These are phyloP conservation scores for Euphorbia schlechtendalii DNA, from an alignment of 441 rosid species.

Conservation along the genomic window DNA sequence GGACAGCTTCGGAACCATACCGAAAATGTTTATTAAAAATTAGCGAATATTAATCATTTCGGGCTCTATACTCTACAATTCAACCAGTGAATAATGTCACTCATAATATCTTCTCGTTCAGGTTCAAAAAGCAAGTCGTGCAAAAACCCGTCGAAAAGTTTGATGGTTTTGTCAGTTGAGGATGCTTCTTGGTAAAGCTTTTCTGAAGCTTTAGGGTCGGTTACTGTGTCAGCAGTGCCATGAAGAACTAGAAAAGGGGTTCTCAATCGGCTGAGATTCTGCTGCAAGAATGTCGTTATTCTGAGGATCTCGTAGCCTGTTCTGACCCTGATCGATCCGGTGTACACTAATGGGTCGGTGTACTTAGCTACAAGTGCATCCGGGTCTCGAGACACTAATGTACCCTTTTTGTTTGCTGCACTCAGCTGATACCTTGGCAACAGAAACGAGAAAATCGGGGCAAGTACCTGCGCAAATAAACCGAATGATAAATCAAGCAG, in stretches of 20 bases:
- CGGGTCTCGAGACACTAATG: conserved; percentile 71
- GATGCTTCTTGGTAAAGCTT: conserved; percentile 62
- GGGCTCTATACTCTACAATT: conserved; percentile 33
- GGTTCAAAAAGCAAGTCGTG: conserved; percentile 86
- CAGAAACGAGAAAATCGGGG: conserved; percentile 59
- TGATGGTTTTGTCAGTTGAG: conserved; percentile 64
- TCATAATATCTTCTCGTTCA: conserved; percentile 47
- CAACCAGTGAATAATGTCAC: conserved; percentile 60
- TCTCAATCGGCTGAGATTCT: conserved; percentile 40
- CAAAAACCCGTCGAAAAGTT: conserved; percentile 50
- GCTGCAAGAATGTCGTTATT: conserved; percentile 51
- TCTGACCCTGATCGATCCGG: conserved; percentile 55
- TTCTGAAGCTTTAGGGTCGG: conserved; percentile 63
- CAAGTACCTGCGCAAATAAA: conserved; percentile 42
- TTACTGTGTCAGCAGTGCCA: conserved; percentile 64
- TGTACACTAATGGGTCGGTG: conserved; percentile 82
- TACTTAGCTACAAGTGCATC: conserved; percentile 70
- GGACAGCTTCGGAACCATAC: conserved; percentile 8
- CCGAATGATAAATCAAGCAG: conserved; percentile 1
- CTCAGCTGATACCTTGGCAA: conserved; percentile 60
- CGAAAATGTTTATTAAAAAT: neutral
- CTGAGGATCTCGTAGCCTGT: conserved; percentile 92
- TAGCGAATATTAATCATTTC: neutral
- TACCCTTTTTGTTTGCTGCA: conserved; percentile 65
- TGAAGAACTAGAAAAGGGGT: conserved; percentile 76